Evolutionary conservation across 805 yeast species (phyloP).

Genomic region (Yueomyces sp.): DNA sequence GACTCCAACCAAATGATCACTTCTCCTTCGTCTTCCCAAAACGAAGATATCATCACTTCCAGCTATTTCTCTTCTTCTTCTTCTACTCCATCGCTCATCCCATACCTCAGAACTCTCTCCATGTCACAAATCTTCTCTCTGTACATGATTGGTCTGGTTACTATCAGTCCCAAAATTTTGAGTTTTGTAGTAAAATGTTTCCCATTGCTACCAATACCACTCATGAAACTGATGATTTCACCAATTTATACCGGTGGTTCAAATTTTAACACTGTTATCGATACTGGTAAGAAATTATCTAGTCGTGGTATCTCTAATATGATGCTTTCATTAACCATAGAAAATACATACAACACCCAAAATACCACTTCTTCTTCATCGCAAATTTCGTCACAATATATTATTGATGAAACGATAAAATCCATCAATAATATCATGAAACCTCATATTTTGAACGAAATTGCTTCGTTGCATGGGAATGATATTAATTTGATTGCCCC

Average conservation of each 20-base stretch:
- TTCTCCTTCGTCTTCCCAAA: too few relatives aligned
- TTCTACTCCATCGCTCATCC: slow-evolving; percentile 10
- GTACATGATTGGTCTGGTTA: slow-evolving; percentile 56
- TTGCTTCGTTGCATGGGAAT: background rate
- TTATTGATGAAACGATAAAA: slow-evolving; percentile 47
- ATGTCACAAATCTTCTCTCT: slow-evolving; percentile 47
- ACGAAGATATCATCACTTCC: too few relatives aligned
- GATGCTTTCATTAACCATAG: slow-evolving; percentile 92
- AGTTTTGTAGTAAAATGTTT: slow-evolving; percentile 48
- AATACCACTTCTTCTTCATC: background rate
- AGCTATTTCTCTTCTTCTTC: too few relatives aligned
- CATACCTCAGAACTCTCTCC: slow-evolving; percentile 40
- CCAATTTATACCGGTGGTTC: slow-evolving; percentile 89
- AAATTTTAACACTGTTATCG: slow-evolving; percentile 49
- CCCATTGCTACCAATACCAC: slow-evolving; percentile 60
- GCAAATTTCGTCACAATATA: slow-evolving; percentile 40
- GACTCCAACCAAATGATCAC: too few relatives aligned
- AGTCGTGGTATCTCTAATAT: slow-evolving; percentile 76
- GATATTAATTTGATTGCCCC: slow-evolving; percentile 64
- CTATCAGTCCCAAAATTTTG: slow-evolving; percentile 49
- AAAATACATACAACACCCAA: slow-evolving; percentile 74
- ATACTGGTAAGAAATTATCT: slow-evolving; percentile 55
- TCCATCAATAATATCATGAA: slow-evolving; percentile 56
- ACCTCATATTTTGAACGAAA: slow-evolving; percentile 47
- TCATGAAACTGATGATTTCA: slow-evolving; percentile 63